Evolutionary conservation across 2,329 filamentous ascomycete genomes (phyloP).

Genomic region (Cladosporium cucumerinum): DNA sequence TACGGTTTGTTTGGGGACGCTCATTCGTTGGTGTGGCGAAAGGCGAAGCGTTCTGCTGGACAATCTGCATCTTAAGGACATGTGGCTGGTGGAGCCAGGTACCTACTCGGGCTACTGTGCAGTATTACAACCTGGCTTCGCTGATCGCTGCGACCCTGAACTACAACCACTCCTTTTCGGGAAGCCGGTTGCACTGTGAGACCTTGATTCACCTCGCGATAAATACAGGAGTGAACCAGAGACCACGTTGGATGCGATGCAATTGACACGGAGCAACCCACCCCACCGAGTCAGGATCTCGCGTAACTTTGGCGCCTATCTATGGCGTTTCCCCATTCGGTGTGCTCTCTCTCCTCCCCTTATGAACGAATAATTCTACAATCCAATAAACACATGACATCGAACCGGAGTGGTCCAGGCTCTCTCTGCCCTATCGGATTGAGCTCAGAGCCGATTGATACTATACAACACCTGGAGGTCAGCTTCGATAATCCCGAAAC

Average conservation of each 20-base stretch:
- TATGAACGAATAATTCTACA: not conserved
- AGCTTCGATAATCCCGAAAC: not conserved
- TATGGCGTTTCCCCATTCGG: not conserved
- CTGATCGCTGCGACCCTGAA: slow-evolving; percentile 4
- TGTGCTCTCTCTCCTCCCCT: not conserved
- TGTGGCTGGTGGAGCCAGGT: slow-evolving; percentile 3
- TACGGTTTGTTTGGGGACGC: slow-evolving; percentile 23
- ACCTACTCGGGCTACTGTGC: not conserved
- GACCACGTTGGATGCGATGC: not conserved
- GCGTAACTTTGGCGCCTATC: not conserved
- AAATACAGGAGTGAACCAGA: not conserved
- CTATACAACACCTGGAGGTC: not conserved
- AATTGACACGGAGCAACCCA: not conserved
- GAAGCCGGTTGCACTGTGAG: not conserved
- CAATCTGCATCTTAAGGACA: slow-evolving; percentile 8
- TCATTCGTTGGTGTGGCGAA: slow-evolving; percentile 27
- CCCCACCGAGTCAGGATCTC: not conserved
- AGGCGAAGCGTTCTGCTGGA: slow-evolving; percentile 21
- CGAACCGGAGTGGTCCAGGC: not conserved
- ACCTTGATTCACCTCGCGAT: not conserved
- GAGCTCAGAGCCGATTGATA: not conserved
- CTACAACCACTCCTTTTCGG: not conserved
- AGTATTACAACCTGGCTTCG: not conserved
- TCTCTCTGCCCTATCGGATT: not conserved
- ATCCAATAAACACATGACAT: not conserved